Conservation (phyloP, 139 green algal genomes). For the Monoraphidium neglectum region DNA sequence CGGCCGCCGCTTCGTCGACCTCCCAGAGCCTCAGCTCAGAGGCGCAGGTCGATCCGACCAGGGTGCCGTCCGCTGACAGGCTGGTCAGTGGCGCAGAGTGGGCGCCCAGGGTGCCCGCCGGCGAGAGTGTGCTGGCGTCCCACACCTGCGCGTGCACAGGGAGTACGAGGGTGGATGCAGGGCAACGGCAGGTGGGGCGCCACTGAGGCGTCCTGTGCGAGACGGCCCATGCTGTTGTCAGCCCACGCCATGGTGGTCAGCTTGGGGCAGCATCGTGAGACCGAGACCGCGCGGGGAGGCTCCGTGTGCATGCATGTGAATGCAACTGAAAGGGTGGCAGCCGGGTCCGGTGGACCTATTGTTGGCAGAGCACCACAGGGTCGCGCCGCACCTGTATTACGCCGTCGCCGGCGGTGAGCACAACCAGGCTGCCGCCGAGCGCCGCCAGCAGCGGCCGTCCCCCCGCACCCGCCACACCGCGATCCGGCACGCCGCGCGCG, state of each 20-base stretch:
- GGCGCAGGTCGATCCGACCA: conserved; percentile 19
- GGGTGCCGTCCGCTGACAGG: conserved; percentile 3
- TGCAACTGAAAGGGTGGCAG: not conserved
- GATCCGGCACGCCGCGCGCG: not conserved
- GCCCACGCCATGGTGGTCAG: no score
- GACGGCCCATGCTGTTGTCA: not conserved
- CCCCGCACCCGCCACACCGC: not conserved
- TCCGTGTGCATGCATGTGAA: no score
- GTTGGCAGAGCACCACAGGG: not conserved
- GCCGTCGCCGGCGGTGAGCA: conserved; percentile 23
- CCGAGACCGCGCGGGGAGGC: no score
- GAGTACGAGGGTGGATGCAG: not conserved
- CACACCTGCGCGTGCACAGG: conserved; percentile 16
- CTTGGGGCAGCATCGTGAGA: no score
- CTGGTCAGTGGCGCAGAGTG: conserved; percentile 11
- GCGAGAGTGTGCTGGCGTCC: not conserved
- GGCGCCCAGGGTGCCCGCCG: not conserved
- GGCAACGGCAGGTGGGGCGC: not conserved
- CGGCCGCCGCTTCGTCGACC: not conserved
- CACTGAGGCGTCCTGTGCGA: not conserved
- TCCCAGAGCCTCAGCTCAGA: conserved; percentile 20
- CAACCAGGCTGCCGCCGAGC: conserved; percentile 7
- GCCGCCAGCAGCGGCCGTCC: conserved; percentile 6
- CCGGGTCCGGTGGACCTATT: not conserved
- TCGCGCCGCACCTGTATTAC: conserved; percentile 4